phyloP scores from a whole-genome alignment of 2,329 filamentous ascomycete species.

The Monilinia fructigena region DNA sequence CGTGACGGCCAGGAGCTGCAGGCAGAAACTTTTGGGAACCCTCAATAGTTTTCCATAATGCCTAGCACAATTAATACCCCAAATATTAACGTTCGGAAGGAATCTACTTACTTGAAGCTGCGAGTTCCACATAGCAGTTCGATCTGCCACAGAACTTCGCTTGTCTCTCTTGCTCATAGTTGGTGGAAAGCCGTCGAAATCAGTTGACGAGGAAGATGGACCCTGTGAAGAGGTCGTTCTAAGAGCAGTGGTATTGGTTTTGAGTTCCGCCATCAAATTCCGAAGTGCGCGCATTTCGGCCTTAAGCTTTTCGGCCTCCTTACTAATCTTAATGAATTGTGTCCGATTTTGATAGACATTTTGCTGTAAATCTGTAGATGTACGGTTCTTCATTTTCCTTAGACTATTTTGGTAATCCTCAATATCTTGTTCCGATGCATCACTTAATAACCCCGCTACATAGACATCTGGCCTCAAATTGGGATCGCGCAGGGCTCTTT shows the following conservation, averaged over 20 bases:
- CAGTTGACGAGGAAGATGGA: constrained; percentile 46
- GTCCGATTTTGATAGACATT: constrained; percentile 96
- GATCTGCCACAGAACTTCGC: constrained; percentile 79
- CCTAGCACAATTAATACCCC: constrained; percentile 46
- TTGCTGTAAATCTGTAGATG: constrained; percentile 73
- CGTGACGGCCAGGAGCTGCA: constrained; percentile 84
- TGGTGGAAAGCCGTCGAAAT: constrained; percentile 52
- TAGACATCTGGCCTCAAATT: constrained; percentile 77
- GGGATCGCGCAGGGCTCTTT: constrained; percentile 76
- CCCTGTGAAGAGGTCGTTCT: constrained; percentile 57
- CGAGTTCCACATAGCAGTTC: constrained; percentile 65
- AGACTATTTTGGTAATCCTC: constrained; percentile 38
- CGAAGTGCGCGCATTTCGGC: constrained; percentile 89
- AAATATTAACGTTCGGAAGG: not conserved
- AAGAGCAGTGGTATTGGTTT: constrained; percentile 68
- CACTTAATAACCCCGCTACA: constrained; percentile 47
- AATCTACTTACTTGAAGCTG: constrained; percentile 52
- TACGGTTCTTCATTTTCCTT: constrained; percentile 37
- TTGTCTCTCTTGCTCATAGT: constrained; percentile 71
- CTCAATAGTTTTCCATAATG: constrained; percentile 95
- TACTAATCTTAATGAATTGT: constrained; percentile 98
- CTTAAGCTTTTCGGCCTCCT: constrained; percentile 97
- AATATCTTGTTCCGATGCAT: constrained; percentile 40
- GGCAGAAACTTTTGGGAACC: constrained; percentile 96
- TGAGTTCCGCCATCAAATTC: constrained; percentile 90